Base-by-base conservation (phyloP, 441 rosid species). In the Brassica hybrid region DNA sequence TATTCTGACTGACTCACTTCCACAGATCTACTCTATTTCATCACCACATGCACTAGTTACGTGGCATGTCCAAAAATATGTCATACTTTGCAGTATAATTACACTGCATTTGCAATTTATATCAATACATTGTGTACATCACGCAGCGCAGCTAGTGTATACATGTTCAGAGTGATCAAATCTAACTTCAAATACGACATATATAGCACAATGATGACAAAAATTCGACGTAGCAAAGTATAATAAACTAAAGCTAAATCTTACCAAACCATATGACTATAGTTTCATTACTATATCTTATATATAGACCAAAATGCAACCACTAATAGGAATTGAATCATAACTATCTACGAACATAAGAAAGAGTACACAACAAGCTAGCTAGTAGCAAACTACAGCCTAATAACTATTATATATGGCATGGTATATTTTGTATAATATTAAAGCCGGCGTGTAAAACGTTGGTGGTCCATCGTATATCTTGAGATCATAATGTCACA, bases 381-480 rank as follows among this genome's bases (percentile, higher is more conserved):
- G 4, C 16, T 19, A 65, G 50, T 52, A 32, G 65, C 72, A 57
- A 77, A 70, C 14, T 71, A 30, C 62, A 57, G 17, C 72, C 16
- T 65, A 56, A 41, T 70, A 13, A 38, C 54, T 23, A 8, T 12
- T 54, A 54, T 54, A 1, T 38, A 34, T 71, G 70, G 52, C 59
- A 70, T 36, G 34, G 60, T 65, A 38, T 14, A 56, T 12, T 9
- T 0, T n/a, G 19, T 27, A 23, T 14, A 56, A 56, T 65, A 56
- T 77, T 43, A 43, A 30, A 58, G 54, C 58, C 21, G 76, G 73
- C 73, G 76, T 77, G 76, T 72, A 59, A 77, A 77, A 77, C 81
- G 73, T 77, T 72, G 76, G 36, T 61, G 80, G 68, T 27, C 80
- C 76, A 71, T 58, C 62, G 68, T 65, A 71, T 71, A 57, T 71